Conservation (phyloP, 805 yeast genomes). For the Alloascoidea africana region DNA sequence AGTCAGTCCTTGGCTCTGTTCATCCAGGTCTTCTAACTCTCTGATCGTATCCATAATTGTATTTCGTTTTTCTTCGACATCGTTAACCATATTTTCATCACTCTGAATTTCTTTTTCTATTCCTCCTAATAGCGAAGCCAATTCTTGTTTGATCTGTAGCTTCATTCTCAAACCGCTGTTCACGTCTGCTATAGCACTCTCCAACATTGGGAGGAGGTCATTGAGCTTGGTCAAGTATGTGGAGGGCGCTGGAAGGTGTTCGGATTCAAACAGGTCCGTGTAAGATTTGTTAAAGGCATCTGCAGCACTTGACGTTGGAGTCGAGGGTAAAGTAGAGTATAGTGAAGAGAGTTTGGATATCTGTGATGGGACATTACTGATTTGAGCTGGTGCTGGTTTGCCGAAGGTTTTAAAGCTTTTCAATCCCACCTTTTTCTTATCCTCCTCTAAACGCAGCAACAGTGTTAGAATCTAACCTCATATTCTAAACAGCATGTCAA, state of each 20-base stretch:
- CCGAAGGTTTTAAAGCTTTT: constrained; percentile 9
- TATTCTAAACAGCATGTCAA: constrained; percentile 4
- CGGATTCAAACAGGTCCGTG: constrained; percentile 11
- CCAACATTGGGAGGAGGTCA: constrained; percentile 10
- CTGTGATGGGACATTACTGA: constrained; percentile 3
- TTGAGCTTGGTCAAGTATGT: constrained; percentile 14
- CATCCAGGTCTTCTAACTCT: constrained; percentile 13
- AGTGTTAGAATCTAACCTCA: constrained; percentile 6
- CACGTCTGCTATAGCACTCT: constrained; percentile 13
- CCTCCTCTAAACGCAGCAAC: constrained; percentile 8
- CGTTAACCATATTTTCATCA: constrained; percentile 13
- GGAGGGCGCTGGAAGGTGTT: constrained; percentile 19
- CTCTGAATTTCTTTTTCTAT: constrained; percentile 13
- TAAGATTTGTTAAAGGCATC: constrained; percentile 7
- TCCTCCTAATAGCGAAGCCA: constrained; percentile 14
- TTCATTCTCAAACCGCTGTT: constrained; percentile 13
- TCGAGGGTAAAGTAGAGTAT: constrained; percentile 3
- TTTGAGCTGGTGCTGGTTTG: constrained; percentile 7
- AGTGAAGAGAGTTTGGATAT: constrained; percentile 4
- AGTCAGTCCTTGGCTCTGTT: constrained; percentile 3
- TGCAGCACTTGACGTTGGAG: constrained; percentile 4
- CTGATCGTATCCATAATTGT: constrained; percentile 13
- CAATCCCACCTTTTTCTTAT: constrained; percentile 6
- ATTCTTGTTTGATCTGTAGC: constrained; percentile 12
- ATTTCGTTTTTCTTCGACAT: constrained; percentile 16